Conservation (phyloP, 768 basidiomycete genomes). For the Psilocybe sp. region DNA sequence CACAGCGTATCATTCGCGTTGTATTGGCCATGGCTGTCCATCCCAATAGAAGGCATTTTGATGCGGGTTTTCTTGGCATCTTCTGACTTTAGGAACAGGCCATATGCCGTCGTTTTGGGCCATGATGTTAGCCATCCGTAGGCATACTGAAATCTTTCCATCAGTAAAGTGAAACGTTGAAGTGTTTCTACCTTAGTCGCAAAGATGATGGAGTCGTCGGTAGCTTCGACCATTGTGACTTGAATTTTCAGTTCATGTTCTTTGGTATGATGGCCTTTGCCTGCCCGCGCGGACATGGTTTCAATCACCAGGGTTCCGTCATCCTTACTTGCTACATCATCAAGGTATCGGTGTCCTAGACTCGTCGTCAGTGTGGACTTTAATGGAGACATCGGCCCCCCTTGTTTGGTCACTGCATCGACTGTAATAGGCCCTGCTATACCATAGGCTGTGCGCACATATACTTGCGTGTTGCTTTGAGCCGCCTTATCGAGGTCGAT, state of each 20-base stretch:
- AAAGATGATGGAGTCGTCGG: slow-evolving; percentile 19
- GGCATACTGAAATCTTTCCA: too few relatives aligned
- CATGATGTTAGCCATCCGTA: slow-evolving; percentile 18
- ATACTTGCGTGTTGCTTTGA: too few relatives aligned
- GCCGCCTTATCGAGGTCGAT: too few relatives aligned
- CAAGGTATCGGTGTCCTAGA: too few relatives aligned
- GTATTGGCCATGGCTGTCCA: not conserved
- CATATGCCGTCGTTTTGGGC: slow-evolving; percentile 11
- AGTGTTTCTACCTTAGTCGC: slow-evolving; percentile 3
- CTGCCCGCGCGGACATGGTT: too few relatives aligned
- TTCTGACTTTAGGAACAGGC: not conserved
- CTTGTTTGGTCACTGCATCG: too few relatives aligned
- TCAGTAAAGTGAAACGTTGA: slow-evolving; percentile 1
- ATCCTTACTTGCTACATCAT: too few relatives aligned
- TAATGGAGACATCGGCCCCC: too few relatives aligned
- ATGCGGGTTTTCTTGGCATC: not conserved
- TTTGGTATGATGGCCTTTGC: slow-evolving; percentile 12
- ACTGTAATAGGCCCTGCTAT: too few relatives aligned
- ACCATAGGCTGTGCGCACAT: too few relatives aligned
- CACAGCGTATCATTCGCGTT: not conserved
- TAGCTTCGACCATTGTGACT: slow-evolving; percentile 23
- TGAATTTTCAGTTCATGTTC: slow-evolving; percentile 4
- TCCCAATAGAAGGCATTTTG: not conserved
- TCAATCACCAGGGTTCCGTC: too few relatives aligned
- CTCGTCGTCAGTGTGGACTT: too few relatives aligned